Evolutionary conservation across 345 rosid species (phyloP), one percentile per base, ranked within the genome.

Genomic region (Euclidium syriacum): DNA sequence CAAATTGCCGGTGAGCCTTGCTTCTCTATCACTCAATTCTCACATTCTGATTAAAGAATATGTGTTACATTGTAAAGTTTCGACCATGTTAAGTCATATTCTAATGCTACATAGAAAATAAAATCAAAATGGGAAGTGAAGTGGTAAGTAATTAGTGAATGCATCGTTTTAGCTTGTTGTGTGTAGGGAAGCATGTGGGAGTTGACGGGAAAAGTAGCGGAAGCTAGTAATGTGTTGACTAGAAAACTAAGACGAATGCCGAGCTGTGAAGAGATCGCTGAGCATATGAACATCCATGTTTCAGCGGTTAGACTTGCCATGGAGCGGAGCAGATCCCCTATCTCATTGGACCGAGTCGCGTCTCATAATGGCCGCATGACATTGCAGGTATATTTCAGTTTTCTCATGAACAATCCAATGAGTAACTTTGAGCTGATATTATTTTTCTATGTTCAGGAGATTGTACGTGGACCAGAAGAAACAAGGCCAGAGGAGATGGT

Each of bases 131-230:
- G 41, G 53, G 61, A 47, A 64, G 71, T 70, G 73, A 52, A 71
- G 65, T 76, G 76, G 75, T 76, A 63, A 64, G 80, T 78, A 59
- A 72, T 76, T 71, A 74, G 78, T 81, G 76, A 77, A 74, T 65
- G 77, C 75, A 69, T 72, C 68, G 71, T 62, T 71, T 76, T 81
- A 81, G 86, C 73, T 67, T 72, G 40, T 63, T 62, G 67, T 75
- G 63, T 78, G 78, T 56, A 83, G 88, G 79, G 80, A 78, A 72
- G 77, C 66, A 70, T 77, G 77, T 57, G 70, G 62, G 77, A 63
- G 52, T 44, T 35, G 64, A 57, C 73, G 38, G 79, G 74, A 19
- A 78, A 83, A 78, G 77, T 83, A 38, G 74, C 80, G 17, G 79
- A 76, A 72, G 81, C 80, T 46, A 78, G 77, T 41, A 64, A 59